Conservation (phyloP, 2,329 filamentous ascomycete genomes). For the Ophiostoma himal-ulmi region DNA sequence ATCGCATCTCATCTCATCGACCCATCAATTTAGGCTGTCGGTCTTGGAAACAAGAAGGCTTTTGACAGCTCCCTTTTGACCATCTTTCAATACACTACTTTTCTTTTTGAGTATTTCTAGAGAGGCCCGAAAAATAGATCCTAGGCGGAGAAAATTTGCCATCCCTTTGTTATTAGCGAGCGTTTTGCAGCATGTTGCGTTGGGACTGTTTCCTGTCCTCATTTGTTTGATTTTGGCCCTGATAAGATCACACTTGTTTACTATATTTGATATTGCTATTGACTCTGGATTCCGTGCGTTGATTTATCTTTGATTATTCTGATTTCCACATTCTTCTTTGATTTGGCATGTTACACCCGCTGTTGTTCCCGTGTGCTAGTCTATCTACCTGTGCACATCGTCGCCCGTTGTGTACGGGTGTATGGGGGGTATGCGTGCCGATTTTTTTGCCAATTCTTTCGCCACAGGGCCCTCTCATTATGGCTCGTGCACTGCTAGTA, state of each 20-base stretch:
- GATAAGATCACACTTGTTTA: not conserved
- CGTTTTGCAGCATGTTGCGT: not conserved
- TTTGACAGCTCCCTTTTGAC: not conserved
- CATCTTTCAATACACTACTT: not conserved
- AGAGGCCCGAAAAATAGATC: not conserved
- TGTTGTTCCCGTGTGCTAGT: constrained; percentile 1
- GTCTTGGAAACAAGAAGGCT: not conserved
- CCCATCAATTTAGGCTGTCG: not conserved
- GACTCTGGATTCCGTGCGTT: not conserved
- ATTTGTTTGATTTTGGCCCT: not conserved
- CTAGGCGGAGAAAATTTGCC: not conserved
- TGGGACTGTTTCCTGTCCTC: not conserved
- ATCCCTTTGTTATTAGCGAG: not conserved
- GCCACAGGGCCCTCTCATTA: not conserved
- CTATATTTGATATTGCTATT: not conserved
- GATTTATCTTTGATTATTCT: not conserved
- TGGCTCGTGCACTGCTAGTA: not conserved
- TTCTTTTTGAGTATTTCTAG: not conserved
- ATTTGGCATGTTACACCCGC: not conserved
- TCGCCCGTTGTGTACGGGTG: not conserved
- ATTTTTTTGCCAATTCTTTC: not conserved
- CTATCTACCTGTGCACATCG: not conserved
- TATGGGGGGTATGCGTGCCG: not conserved
- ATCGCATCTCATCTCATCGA: not conserved
- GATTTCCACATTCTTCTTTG: not conserved